Conservation (phyloP, 225 moss, liverwort and hornwort species). For the Anthoceros angustus region DNA sequence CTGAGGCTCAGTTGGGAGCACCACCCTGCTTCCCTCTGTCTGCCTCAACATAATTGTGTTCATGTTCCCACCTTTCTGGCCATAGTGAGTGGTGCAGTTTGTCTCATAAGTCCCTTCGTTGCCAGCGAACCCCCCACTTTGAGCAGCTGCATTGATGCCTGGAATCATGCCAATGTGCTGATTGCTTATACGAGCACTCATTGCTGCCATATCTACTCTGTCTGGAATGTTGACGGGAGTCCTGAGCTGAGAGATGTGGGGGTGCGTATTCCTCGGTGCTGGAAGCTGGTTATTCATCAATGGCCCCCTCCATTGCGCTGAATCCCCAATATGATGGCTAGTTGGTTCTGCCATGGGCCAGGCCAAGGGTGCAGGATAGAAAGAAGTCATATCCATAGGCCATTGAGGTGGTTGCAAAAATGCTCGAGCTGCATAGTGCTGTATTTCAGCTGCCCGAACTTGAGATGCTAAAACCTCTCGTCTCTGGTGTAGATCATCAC, state of each 20-base stretch:
- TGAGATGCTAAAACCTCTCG: slow-evolving; percentile 35
- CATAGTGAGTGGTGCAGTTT: too few species aligned
- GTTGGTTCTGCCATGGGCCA: not conserved
- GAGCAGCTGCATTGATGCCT: too few species aligned
- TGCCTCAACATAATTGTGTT: too few species aligned
- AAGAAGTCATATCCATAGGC: not conserved
- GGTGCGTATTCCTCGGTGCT: not conserved
- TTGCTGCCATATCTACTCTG: not conserved
- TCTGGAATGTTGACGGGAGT: not conserved
- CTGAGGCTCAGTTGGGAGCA: too few species aligned
- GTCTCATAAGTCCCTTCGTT: too few species aligned
- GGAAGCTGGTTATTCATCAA: not conserved
- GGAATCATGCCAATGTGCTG: too few species aligned
- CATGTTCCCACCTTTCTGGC: too few species aligned
- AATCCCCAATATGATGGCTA: not conserved
- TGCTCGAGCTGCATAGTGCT: not conserved
- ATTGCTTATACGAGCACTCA: too few species aligned
- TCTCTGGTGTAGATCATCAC: slow-evolving; percentile 35
- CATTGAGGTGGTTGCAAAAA: not conserved
- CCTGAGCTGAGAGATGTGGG: not conserved
- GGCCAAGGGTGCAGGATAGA: not conserved
- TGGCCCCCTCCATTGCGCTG: not conserved
- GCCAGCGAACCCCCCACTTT: too few species aligned
- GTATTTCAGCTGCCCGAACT: slow-evolving; percentile 37
- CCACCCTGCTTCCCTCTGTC: too few species aligned